These are phyloP conservation scores for Pseudocercospora eumusae DNA, from an alignment of 2,329 filamentous ascomycete genomes.

Conservation along the genomic window DNA sequence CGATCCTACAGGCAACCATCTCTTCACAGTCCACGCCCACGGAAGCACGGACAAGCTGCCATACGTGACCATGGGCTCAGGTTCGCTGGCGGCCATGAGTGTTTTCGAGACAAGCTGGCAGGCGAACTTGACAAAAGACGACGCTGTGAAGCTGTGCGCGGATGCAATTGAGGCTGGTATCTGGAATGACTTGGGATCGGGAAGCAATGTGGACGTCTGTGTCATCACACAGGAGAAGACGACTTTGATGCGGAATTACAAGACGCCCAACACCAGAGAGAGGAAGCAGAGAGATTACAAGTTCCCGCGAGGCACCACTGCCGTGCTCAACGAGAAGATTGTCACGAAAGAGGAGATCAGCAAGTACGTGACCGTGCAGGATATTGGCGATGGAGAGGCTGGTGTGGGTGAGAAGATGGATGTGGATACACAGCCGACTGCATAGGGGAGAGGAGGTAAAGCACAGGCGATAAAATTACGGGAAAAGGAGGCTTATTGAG, in stretches of 20 bases:
- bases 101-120: constrained; percentile 98
- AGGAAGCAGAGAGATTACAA: constrained; percentile 92
- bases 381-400: constrained; percentile 67
- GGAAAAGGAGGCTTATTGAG: not conserved
- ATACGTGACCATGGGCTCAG: constrained; percentile 98
- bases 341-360: constrained; percentile 92
- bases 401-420: constrained; percentile 66
- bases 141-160: constrained; percentile 77
- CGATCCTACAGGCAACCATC: constrained; percentile 89
- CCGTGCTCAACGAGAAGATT: constrained; percentile 91
- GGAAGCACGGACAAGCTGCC: constrained; percentile 98
- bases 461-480: not conserved
- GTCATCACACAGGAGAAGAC: constrained; percentile 96
- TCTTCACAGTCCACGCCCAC: constrained; percentile 98
- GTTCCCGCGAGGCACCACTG: constrained; percentile 90
- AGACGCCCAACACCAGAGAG: constrained; percentile 87
- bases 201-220: constrained; percentile 95
- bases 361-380: constrained; percentile 90
- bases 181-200: constrained; percentile 96
- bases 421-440: constrained; percentile 48
- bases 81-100: constrained; percentile 93
- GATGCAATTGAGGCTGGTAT: constrained; percentile 95
- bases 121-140: constrained; percentile 70
- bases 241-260: constrained; percentile 86
- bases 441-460: not conserved